These are phyloP conservation scores for Aspergillus nanangensis DNA, from an alignment of 495 filamentous ascomycete genomes.

Conservation along the genomic window DNA sequence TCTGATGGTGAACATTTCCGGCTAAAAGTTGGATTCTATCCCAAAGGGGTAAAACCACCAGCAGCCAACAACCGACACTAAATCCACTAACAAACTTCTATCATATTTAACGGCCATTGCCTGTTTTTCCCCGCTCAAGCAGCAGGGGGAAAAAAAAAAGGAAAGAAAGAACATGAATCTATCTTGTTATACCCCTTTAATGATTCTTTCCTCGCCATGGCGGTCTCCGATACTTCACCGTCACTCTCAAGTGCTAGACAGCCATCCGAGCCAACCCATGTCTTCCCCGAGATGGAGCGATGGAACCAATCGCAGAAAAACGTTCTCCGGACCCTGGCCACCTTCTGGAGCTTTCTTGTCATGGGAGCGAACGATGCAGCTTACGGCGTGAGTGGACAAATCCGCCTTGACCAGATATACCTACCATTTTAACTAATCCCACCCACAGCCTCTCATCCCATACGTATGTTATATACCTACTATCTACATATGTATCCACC, in stretches of 20 bases:
- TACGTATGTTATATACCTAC: conserved; percentile 23
- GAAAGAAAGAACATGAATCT: too few species aligned
- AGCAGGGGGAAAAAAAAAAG: too few species aligned
- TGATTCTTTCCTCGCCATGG: background rate
- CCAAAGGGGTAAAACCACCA: background rate
- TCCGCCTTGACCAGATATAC: background rate
- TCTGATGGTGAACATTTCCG: background rate
- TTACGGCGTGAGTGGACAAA: conserved; percentile 50
- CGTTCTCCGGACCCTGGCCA: conserved; percentile 56
- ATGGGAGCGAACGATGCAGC: conserved; percentile 81
- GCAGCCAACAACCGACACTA: background rate
- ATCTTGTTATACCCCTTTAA: too few species aligned
- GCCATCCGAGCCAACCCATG: background rate
- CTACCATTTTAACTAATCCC: background rate
- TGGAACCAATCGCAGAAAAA: conserved; percentile 74
- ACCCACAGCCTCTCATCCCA: conserved; percentile 55
- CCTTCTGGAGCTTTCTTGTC: conserved; percentile 69
- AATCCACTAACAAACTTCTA: too few species aligned
- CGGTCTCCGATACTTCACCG: background rate
- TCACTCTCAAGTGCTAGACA: too few species aligned
- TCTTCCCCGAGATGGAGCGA: conserved; percentile 2
- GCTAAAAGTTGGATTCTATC: background rate
- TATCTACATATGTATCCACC: too few species aligned
- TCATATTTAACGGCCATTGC: background rate
- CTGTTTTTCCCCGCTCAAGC: too few species aligned